Percentiles rank a stretch among this genome's conserved stretches.
Conservation (phyloP, 495 filamentous ascomycete species). For the Hypoxylon cercidicola region DNA sequence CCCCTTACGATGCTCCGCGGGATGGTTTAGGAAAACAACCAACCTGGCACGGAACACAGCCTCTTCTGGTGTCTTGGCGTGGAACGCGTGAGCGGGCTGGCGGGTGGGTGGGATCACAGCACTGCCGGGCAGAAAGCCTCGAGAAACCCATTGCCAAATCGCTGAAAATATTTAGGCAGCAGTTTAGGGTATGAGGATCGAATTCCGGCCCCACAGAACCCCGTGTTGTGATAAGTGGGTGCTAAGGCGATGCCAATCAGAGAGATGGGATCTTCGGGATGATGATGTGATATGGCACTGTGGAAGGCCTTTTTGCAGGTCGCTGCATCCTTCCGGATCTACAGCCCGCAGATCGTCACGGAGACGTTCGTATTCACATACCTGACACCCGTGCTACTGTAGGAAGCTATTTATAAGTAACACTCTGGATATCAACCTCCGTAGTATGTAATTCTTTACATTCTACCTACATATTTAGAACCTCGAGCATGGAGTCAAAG, state of each 20-base stretch:
- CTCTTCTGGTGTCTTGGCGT: background rate
- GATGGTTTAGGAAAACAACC: background rate
- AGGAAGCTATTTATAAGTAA: background rate
- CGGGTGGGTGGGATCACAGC: no score
- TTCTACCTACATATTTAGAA: background rate
- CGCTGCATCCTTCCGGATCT: slow-evolving; percentile 6
- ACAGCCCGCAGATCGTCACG: slow-evolving; percentile 1
- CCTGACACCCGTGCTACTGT: background rate
- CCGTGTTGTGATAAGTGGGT: no score
- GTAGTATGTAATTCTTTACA: background rate
- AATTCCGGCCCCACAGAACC: no score
- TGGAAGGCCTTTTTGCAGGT: slow-evolving; percentile 4
- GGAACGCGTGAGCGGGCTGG: background rate
- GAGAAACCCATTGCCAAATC: no score
- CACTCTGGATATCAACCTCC: background rate
- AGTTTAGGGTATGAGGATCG: no score
- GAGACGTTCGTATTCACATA: slow-evolving; percentile 10
- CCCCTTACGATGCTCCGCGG: background rate
- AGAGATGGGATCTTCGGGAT: slow-evolving; percentile 1
- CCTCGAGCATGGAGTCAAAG: background rate
- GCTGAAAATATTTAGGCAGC: no score
- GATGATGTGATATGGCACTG: background rate
- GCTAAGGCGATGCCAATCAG: slow-evolving; percentile 1
- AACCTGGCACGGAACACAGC: background rate
- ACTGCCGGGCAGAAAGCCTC: no score